Evolutionary conservation across 495 filamentous ascomycete species (phyloP).

Genomic region (Endocarpon pusillum): DNA sequence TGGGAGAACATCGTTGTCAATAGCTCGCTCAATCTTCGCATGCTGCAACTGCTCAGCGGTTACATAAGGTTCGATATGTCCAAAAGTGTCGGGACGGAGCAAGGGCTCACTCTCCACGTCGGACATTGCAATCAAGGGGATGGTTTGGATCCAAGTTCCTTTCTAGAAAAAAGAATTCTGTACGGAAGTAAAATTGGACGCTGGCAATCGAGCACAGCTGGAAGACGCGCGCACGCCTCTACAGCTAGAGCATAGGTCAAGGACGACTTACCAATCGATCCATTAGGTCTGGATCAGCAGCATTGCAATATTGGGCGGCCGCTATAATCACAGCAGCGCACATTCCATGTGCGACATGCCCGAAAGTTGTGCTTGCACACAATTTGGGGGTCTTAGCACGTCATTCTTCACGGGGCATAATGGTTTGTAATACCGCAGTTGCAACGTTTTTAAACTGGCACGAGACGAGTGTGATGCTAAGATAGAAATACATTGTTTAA

Average conservation of each 20-base stretch:
- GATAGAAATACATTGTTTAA: too few relatives aligned
- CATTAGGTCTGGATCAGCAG: neutral
- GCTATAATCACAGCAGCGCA: neutral
- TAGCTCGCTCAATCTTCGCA: constrained; percentile 7
- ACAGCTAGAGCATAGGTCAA: neutral
- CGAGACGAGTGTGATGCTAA: too few relatives aligned
- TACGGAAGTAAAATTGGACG: neutral
- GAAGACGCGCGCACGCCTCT: neutral
- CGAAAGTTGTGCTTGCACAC: neutral
- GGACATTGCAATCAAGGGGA: neutral
- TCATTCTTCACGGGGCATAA: neutral
- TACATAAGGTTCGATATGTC: neutral
- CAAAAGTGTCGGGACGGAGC: neutral
- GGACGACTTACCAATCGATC: neutral
- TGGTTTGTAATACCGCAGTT: neutral
- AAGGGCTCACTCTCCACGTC: neutral
- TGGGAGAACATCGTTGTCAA: constrained; percentile 43
- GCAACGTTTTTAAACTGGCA: too few relatives aligned
- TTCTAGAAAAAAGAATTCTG: neutral
- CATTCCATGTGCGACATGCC: neutral
- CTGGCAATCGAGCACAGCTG: neutral
- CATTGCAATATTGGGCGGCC: neutral
- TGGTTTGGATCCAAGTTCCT: neutral
- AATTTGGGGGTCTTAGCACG: constrained; percentile 2
- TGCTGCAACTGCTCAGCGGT: neutral